These are phyloP conservation scores for Sclerotinia trifoliorum DNA, from an alignment of 2,329 filamentous ascomycete species.

Conservation along the genomic window DNA sequence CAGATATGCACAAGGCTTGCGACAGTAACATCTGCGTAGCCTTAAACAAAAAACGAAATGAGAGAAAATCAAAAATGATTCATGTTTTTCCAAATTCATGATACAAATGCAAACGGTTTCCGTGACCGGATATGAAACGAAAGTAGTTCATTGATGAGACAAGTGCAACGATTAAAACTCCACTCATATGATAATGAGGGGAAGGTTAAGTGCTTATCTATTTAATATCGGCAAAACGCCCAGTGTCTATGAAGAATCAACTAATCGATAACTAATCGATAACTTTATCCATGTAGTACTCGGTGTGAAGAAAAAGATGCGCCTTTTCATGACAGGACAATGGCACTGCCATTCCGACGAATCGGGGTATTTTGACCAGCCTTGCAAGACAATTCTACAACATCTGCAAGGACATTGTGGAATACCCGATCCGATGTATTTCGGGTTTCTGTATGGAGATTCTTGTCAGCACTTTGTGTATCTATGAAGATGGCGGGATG, in stretches of 20 bases:
- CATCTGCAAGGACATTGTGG: constrained; percentile 10
- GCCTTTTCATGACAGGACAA: constrained; percentile 12
- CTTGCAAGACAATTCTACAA: constrained; percentile 12
- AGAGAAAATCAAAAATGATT: not conserved
- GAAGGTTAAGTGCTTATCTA: constrained; percentile 20
- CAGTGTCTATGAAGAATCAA: not conserved
- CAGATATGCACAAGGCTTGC: constrained; percentile 23
- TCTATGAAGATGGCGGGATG: not conserved
- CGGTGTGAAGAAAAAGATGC: constrained; percentile 6
- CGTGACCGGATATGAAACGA: constrained; percentile 29
- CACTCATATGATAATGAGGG: constrained; percentile 15
- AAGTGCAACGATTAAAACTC: constrained; percentile 8
- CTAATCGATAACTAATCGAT: constrained; percentile 8
- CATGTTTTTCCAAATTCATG: constrained; percentile 20
- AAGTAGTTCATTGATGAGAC: constrained; percentile 17
- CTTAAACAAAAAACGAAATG: not conserved
- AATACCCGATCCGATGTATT: constrained; percentile 5
- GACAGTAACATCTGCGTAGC: constrained; percentile 18
- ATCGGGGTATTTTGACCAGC: constrained; percentile 12
- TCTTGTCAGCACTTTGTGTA: constrained; percentile 9
- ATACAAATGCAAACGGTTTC: constrained; percentile 8
- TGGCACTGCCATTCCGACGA: not conserved
- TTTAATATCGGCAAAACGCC: not conserved
- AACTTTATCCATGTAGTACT: constrained; percentile 11
- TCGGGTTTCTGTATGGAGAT: not conserved